Percentiles rank a stretch among this genome's conserved stretches.
Conservation (phyloP, 2,329 filamentous ascomycete species). For the Trichoderma sp. region DNA sequence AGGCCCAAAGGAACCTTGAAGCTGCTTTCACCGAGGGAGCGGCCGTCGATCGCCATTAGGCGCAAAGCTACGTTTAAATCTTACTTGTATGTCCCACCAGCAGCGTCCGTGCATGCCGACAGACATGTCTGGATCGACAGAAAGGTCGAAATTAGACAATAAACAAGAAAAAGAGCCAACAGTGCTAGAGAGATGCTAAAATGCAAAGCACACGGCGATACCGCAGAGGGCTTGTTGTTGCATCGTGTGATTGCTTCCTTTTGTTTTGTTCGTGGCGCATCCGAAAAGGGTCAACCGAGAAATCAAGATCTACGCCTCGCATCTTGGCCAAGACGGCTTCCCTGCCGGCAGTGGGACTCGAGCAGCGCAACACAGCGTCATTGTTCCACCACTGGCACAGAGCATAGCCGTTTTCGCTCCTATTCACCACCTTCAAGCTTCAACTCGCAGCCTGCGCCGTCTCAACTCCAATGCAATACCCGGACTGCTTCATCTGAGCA, state of each 20-base stretch:
- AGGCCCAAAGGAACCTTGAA: neutral
- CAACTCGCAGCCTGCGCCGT: neutral
- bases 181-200: neutral
- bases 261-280: neutral
- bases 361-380: neutral
- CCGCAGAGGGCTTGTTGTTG: neutral
- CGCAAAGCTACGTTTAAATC: slow-evolving; percentile 10
- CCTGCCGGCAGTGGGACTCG: neutral
- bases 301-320: neutral
- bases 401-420: neutral
- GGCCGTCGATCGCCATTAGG: neutral
- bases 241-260: neutral
- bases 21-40: neutral
- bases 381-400: neutral
- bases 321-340: neutral
- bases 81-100: neutral
- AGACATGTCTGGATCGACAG: neutral
- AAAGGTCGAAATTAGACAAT: neutral
- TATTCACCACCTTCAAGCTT: neutral
- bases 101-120: neutral
- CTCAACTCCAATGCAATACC: neutral
- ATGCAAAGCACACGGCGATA: neutral
- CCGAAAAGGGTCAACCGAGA: neutral
- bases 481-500: neutral
- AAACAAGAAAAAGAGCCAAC: neutral